Base-by-base conservation (phyloP, 2,329 filamentous ascomycete genomes). In the Basipetospora chlamydospora region DNA sequence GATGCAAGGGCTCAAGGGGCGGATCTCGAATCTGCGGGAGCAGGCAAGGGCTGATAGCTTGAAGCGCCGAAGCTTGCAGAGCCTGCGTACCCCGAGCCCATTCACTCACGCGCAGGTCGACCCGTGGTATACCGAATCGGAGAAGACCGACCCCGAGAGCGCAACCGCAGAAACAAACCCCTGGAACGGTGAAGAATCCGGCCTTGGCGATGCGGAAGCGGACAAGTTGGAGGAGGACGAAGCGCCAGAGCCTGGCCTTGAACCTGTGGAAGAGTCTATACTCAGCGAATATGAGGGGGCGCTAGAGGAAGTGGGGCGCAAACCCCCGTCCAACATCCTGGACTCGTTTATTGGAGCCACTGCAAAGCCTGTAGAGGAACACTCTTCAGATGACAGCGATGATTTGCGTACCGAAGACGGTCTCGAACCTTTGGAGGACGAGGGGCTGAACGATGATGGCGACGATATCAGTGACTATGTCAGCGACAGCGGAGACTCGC, bases 1-100 rank as follows among this genome's bases (percentile, higher is more conserved):
- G 52, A 83, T 94, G 71, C 77, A 80, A 39, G 84, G 81, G 37
- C 64, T 94, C 32, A 87, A 86, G 50, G 83, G 81, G 41, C 84
- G 85, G 48, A 86, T 94, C 25, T 87, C 84, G 2, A 80, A 66
- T 12, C 57, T 94, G 28, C 80, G 82, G 46, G 76, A 86, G 43
- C 78, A 84, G 47, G 80, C 83, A 0, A 73, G 80, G 15, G 81
- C 80, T 40, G 86, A 93, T 46, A 85, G 72, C 46, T 56, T 92
- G 47, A 77, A 82, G 48, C 71, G 86, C 35, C 72, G 77, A 38
- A 93, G 83, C 52, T 55, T 87, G 36, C 78, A 84, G 46, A 86
- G 72, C 48, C 57, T 88, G 41, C 72, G 82, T 26, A 80, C 77
- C 2, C 76, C 78, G 0, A 90, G 80, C 49, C 85, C 83, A 1